These are phyloP conservation scores for Neurospora intermedia DNA, from an alignment of 495 filamentous ascomycete species.

Conservation along the genomic window DNA sequence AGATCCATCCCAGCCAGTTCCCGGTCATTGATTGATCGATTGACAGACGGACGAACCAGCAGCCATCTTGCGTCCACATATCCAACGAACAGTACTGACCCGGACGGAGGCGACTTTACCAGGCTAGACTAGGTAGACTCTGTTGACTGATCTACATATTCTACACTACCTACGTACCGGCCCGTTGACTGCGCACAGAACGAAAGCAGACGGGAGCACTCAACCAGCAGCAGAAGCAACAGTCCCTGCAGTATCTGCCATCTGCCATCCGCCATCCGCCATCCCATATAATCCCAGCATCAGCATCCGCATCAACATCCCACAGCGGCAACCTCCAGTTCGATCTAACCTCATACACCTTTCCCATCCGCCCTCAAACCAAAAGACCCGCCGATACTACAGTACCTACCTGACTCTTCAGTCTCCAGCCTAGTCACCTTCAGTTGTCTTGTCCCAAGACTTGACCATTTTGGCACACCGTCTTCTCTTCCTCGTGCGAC, in stretches of 20 bases:
- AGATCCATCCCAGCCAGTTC: not conserved
- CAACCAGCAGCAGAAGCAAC: not conserved
- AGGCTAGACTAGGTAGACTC: not conserved
- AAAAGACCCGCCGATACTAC: not conserved
- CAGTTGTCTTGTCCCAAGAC: not conserved
- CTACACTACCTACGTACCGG: too few relatives aligned
- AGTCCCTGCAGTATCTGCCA: not conserved
- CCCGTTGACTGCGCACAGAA: not conserved
- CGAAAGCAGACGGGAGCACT: not conserved
- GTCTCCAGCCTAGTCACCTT: not conserved
- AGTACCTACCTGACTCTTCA: not conserved
- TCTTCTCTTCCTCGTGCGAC: constrained; percentile 9
- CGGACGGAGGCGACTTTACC: not conserved
- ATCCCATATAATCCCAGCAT: not conserved
- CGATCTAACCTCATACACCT: not conserved
- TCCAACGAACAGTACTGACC: not conserved
- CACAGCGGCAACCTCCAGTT: not conserved
- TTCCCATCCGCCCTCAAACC: not conserved
- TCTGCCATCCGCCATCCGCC: constrained; percentile 6
- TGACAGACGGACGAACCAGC: not conserved
- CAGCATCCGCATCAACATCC: not conserved
- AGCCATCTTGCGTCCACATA: not conserved
- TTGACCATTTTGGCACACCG: not conserved
- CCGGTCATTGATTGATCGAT: not conserved
- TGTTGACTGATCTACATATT: not conserved